phyloP scores from a whole-genome alignment of 371 early-diverging fungal species.

The Circinella minor region DNA sequence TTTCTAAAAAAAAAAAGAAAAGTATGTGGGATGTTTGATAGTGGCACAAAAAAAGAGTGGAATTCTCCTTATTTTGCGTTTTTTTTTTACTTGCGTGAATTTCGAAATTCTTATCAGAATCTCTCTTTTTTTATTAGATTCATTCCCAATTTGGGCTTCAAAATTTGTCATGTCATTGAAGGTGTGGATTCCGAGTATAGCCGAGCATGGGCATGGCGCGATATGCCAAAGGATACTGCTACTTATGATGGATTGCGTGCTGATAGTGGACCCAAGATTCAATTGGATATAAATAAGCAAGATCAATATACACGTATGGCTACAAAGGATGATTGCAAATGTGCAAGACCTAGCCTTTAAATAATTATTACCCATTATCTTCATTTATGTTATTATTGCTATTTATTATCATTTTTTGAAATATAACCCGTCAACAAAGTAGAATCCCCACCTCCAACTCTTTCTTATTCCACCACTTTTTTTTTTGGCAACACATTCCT shows the following conservation, averaged over 20 bases:
- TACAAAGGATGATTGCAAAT: slow-evolving; percentile 3
- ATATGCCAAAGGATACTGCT: slow-evolving; percentile 9
- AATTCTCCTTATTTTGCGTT: background rate
- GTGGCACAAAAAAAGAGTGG: too few relatives aligned
- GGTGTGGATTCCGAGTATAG: slow-evolving; percentile 30
- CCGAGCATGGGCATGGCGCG: slow-evolving; percentile 36
- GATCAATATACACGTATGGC: slow-evolving; percentile 16
- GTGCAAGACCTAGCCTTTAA: background rate
- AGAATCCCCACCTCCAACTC: too few relatives aligned
- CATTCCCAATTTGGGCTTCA: slow-evolving; percentile 35
- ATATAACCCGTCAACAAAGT: too few relatives aligned
- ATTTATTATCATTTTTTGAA: too few relatives aligned
- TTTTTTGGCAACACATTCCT: too few relatives aligned
- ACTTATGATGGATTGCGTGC: slow-evolving; percentile 21
- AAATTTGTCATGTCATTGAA: slow-evolving; percentile 36
- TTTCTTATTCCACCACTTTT: too few relatives aligned
- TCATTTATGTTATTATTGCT: background rate
- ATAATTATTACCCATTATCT: background rate
- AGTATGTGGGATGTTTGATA: too few relatives aligned
- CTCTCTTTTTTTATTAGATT: slow-evolving; percentile 18
- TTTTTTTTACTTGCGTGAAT: background rate
- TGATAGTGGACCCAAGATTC: slow-evolving; percentile 7
- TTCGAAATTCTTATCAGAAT: background rate
- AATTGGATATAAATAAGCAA: slow-evolving; percentile 12
- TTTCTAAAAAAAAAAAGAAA: background rate